Percentiles rank a stretch among this genome's conserved stretches.
phyloP scores from a whole-genome alignment of 1,139 yeast genomes.

The Diutina sp. region DNA sequence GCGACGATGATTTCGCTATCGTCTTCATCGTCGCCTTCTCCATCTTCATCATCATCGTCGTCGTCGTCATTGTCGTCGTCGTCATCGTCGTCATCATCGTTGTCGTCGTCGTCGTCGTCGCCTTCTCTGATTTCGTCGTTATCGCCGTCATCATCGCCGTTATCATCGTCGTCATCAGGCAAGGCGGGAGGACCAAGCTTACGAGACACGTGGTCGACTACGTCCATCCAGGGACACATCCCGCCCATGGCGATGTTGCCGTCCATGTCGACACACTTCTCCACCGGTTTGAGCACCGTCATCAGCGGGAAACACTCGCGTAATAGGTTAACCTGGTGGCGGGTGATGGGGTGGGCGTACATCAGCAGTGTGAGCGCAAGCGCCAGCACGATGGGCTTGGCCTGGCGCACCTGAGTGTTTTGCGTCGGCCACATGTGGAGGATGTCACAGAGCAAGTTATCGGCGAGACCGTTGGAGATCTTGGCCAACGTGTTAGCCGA shows the following conservation, averaged over 20 bases:
- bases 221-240: slow-evolving; percentile 20
- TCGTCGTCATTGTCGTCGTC: not conserved
- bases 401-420: slow-evolving; percentile 3
- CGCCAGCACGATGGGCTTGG: slow-evolving; percentile 17
- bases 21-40: not conserved
- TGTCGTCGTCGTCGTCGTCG: not conserved
- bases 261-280: slow-evolving; percentile 17
- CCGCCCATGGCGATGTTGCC: slow-evolving; percentile 22
- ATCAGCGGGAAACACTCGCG: slow-evolving; percentile 17
- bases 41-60: not conserved
- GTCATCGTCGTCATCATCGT: not conserved
- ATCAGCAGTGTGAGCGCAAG: slow-evolving; percentile 17
- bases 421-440: slow-evolving; percentile 17
- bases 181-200: slow-evolving; percentile 14
- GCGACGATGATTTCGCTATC: not conserved
- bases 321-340: slow-evolving; percentile 11
- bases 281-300: slow-evolving; percentile 17
- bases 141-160: slow-evolving; percentile 7
- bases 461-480: slow-evolving; percentile 15
- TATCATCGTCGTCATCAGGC: slow-evolving; percentile 13
- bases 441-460: slow-evolving; percentile 15
- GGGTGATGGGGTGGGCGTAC: slow-evolving; percentile 20
- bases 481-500: slow-evolving; percentile 20
- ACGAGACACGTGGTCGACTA: slow-evolving; percentile 16
- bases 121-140: not conserved